Evolutionary conservation across 2,329 filamentous ascomycete genomes (phyloP), one percentile per base, ranked within the genome.

Genomic region (Lasiodiplodia gonubiensis): DNA sequence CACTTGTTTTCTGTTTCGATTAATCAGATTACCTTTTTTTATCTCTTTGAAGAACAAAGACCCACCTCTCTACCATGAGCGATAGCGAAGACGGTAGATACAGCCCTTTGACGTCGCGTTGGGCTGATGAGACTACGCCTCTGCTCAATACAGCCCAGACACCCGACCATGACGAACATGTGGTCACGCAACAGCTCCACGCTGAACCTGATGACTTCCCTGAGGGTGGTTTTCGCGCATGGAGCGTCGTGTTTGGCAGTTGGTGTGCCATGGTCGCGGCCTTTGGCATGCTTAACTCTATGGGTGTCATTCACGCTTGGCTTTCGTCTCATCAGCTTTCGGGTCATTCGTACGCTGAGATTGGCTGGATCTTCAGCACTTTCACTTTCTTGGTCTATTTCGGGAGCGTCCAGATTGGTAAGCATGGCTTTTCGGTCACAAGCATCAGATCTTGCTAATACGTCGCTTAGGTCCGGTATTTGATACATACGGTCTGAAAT

Each of bases 181-280:
- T 59, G 6, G 64, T 66, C 21, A 59, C 59, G 4, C 61, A 67
- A 14, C 54, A 67, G 27, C 65, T 67, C 3, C 49, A 67, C 18
- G 27, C 48, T 23, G 65, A 67, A 18, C 65, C 65, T 2, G 67
- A 70, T 21, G 68, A 68, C 54, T 68, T 73, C 67, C 81, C 81
- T 0, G 82, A 83, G 68, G 81, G 81, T 18, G 81, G 81, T 0
- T 68, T 75, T 2, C 68, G 71, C 49, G 80, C 81, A 39, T 83
- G 81, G 80, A 74, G 79, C 0, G 80, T 82, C 1, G 81, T 82
- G 0, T 68, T 78, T 2, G 82, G 80, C 6, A 76, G 80, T 18
- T 81, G 77, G 72, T 80, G 76, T 71, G 74, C 75, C 30, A 79
- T 82, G 70, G 72, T 80, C 27, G 76, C 77, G 12, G 76, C 75